Base-by-base conservation (phyloP, 768 basidiomycete species). In the Rhizopogon vinicolor region DNA sequence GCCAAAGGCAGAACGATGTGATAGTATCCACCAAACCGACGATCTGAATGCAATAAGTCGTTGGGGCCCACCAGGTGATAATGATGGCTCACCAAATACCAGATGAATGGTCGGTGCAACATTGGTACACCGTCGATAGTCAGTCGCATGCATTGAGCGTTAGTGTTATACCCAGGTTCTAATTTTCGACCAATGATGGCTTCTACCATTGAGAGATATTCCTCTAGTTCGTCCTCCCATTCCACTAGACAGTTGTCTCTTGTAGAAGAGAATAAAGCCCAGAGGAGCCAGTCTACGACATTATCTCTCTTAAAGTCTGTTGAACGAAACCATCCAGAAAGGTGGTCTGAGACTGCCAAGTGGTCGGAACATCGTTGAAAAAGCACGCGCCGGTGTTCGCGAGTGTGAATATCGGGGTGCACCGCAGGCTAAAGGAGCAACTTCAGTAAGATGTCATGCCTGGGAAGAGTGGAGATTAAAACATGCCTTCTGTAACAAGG, bases 211-310 rank as follows among this genome's bases (percentile, higher is more conserved):
- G 63, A 46, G 2, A 82, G 50, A 60, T 86, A 86, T 18, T 63
- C 71, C 8, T 75, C 70, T 2, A 86, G 60, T 62, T 86, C 85
- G 2, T 80, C 80, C 13, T 68, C 62, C 76, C 80, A 81, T 39
- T 74, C 75, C 16, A 70, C 57, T 19, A 59, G 52, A 4, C 58
- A 44, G 9, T 69, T 62, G 5, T 69, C 62, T 29, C 67, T 62
- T 5, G 75, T 68, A 3, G 72, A 66, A 1, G 77, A 77, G 63
- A 85, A 87, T 22, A 87, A 57, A 0, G 83, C 80, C 84, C 84
- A 87, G 6, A 83, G 71, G n/a, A 87, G 64, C 85, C 85, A 87
- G 44, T 85, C 82, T 5, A 72, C 45, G 41, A 79, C 66, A 56
- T 87, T 84, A 16, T 78, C 74, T 18, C 75, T 75, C 49, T 70